phyloP scores from a whole-genome alignment of 2,329 filamentous ascomycete genomes.

The Aspergillus pseudoglaucus region DNA sequence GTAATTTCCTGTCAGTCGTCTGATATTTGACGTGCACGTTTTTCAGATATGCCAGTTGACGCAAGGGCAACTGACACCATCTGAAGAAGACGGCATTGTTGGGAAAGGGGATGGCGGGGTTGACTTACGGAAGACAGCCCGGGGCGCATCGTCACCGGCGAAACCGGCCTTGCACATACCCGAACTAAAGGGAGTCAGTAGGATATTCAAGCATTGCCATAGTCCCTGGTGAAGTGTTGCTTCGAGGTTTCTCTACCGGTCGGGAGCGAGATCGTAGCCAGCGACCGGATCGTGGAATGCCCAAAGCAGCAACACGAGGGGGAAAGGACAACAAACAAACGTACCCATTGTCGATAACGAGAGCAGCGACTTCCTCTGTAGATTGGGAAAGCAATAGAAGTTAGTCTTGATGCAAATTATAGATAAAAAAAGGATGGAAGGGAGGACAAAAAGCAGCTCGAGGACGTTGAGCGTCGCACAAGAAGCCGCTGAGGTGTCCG shows the following conservation, averaged over 20 bases:
- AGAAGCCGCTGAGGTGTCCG: conserved; percentile 26
- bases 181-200: conserved; percentile 60
- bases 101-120: conserved; percentile 22
- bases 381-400: conserved; percentile 24
- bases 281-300: conserved; percentile 2
- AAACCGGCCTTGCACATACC: conserved; percentile 99
- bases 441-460: conserved; percentile 8
- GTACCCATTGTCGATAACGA: conserved; percentile 99
- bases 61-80: conserved; percentile 24
- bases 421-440: conserved; percentile 7
- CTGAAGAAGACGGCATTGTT: conserved; percentile 11
- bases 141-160: conserved; percentile 99
- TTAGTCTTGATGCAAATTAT: conserved; percentile 25
- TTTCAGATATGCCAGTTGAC: conserved; percentile 7
- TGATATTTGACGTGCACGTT: not conserved
- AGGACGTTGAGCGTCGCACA: conserved; percentile 10
- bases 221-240: too few relatives aligned
- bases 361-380: conserved; percentile 98
- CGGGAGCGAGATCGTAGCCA: not conserved
- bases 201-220: too few relatives aligned
- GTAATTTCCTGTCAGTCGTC: conserved; percentile 19
- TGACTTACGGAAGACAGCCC: conserved; percentile 99
- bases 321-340: conserved; percentile 39
- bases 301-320: conserved; percentile 14
- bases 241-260: not conserved